These are phyloP conservation scores for Ophiocordyceps camponoti-floridani DNA, from an alignment of 2,329 filamentous ascomycete species.

Conservation along the genomic window DNA sequence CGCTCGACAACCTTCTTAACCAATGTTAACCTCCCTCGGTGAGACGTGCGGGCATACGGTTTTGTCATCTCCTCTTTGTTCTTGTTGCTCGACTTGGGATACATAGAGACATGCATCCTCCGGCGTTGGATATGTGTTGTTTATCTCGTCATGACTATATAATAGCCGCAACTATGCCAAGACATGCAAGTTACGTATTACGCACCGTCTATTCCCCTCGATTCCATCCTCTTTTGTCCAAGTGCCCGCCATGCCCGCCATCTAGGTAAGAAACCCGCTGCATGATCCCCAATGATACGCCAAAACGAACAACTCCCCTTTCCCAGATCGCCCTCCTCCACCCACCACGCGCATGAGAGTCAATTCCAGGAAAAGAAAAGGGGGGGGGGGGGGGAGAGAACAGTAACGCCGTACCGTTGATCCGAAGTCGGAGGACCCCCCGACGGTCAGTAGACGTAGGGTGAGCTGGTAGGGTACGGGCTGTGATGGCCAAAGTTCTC, in stretches of 20 bases:
- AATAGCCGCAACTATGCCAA: not conserved
- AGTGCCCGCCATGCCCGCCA: not conserved
- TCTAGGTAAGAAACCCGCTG: not conserved
- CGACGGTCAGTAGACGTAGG: slow-evolving; percentile 12
- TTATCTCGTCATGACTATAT: not conserved
- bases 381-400: not conserved
- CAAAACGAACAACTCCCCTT: not conserved
- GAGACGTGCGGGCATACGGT: too few relatives aligned
- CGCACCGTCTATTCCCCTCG: not conserved
- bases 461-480: slow-evolving; percentile 8
- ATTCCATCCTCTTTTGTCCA: not conserved
- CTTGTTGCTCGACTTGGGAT: too few relatives aligned
- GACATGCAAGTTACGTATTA: not conserved
- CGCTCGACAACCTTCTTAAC: too few relatives aligned
- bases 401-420: not conserved
- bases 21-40: too few relatives aligned
- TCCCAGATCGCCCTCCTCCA: not conserved
- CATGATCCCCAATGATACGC: not conserved
- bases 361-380: too few relatives aligned
- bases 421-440: not conserved
- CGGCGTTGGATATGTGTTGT: not conserved
- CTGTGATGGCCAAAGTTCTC: slow-evolving; percentile 14
- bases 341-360: not conserved
- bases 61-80: too few relatives aligned
- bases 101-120: too few relatives aligned